Percentiles rank a stretch among this genome's conserved stretches.
Conservation (phyloP, 768 basidiomycete species). For the Sporobolomyces pararoseus region DNA sequence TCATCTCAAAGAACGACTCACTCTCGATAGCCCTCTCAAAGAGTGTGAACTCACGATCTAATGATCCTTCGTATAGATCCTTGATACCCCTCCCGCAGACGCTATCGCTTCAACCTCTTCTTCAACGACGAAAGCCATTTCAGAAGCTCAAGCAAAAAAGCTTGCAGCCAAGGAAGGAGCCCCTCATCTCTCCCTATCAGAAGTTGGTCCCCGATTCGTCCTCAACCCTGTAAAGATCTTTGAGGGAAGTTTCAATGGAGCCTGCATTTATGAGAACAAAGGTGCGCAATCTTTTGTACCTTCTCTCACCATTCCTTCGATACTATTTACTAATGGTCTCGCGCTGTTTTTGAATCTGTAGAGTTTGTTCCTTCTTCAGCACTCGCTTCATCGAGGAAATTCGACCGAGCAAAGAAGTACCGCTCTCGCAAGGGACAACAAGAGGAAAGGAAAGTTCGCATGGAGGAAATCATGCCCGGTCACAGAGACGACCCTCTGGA, state of each 20-base stretch:
- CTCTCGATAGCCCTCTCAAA: no score
- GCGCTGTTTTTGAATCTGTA: slow-evolving; percentile 45
- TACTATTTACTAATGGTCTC: not conserved
- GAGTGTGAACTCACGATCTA: no score
- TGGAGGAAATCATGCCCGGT: slow-evolving; percentile 60
- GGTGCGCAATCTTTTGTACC: slow-evolving; percentile 55
- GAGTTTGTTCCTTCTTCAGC: slow-evolving; percentile 90
- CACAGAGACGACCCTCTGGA: slow-evolving; percentile 68
- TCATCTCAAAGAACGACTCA: not conserved
- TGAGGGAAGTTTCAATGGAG: slow-evolving; percentile 92
- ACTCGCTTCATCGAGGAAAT: slow-evolving; percentile 64
- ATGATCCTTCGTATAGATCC: slow-evolving; percentile 59
- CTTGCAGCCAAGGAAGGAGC: slow-evolving; percentile 58
- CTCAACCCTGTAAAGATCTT: slow-evolving; percentile 96
- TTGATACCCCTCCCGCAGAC: slow-evolving; percentile 56
- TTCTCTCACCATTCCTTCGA: slow-evolving; percentile 12
- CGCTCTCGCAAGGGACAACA: slow-evolving; percentile 73
- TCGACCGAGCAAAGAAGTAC: slow-evolving; percentile 76
- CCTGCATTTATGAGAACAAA: slow-evolving; percentile 91
- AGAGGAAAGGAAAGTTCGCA: slow-evolving; percentile 62
- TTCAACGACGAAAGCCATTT: slow-evolving; percentile 64
- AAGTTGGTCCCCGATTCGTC: slow-evolving; percentile 96
- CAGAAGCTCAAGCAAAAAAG: slow-evolving; percentile 67
- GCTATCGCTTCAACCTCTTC: slow-evolving; percentile 29
- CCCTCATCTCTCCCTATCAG: slow-evolving; percentile 79